Conservation (phyloP, 345 rosid genomes). For the Arabis alpina region DNA sequence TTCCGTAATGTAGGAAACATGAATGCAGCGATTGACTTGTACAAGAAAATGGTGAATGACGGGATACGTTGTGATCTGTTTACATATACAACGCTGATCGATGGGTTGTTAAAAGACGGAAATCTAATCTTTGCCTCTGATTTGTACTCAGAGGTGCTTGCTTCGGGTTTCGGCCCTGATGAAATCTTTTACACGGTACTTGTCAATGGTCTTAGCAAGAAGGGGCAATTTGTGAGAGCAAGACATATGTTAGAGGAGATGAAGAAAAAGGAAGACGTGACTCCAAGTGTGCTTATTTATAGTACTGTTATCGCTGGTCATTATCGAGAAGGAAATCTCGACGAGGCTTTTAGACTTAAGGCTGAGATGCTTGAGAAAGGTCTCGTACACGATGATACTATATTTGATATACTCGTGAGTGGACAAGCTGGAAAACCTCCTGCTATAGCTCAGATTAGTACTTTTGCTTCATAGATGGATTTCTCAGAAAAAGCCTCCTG, state of each 20-base stretch:
- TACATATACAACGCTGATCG: conserved; percentile 77
- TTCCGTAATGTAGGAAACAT: conserved; percentile 29
- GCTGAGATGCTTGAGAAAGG: conserved; percentile 82
- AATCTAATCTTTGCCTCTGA: conserved; percentile 56
- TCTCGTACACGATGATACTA: conserved; percentile 59
- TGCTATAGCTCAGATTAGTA: conserved; percentile 11
- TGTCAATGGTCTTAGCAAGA: conserved; percentile 59
- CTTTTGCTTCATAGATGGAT: too few species aligned
- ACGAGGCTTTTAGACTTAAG: conserved; percentile 70
- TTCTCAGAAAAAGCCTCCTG: too few species aligned
- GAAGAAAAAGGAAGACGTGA: conserved; percentile 45
- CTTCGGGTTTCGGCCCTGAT: conserved; percentile 66
- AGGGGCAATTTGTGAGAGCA: conserved; percentile 69
- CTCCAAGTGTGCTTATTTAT: conserved; percentile 62
- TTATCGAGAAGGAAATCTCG: conserved; percentile 65
- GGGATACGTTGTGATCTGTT: conserved; percentile 56
- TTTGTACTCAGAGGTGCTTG: conserved; percentile 67
- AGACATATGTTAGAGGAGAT: conserved; percentile 60
- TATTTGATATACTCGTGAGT: conserved; percentile 62
- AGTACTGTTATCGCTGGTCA: conserved; percentile 62
- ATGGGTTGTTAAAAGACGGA: conserved; percentile 65
- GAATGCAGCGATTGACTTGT: conserved; percentile 33
- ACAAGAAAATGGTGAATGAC: conserved; percentile 57
- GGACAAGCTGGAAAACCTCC: conserved; percentile 42
- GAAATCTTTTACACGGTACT: conserved; percentile 50